Evolutionary conservation across 345 rosid genomes (phyloP), one percentile per base, ranked within the genome.

Genomic region (Hypericum androsaemum): DNA sequence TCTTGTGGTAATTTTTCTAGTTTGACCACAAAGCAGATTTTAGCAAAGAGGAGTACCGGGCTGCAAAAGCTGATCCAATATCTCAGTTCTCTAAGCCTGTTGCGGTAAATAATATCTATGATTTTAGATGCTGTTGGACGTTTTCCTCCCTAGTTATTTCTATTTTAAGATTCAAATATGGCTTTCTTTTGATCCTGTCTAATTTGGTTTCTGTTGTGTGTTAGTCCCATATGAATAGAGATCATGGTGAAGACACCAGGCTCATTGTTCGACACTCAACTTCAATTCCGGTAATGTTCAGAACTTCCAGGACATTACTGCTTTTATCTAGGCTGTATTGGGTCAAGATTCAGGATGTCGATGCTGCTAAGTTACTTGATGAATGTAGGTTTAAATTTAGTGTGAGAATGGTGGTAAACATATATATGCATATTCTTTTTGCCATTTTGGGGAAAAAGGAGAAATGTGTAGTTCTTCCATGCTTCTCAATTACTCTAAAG

Each of bases 151-250:
- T 12, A 7, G 39, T 37, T n/a, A n/a, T 47, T 35, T 47, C 58
- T 36, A 39, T 37, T 53, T 37, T 35, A 37, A 37, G 49, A 54
- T 49, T 9, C 36, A 9, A 53, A 50, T 10, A 11, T 12, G 6
- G 0, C n/a, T 64, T 37, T 54, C 16, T 32, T 49, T 13, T 1
- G 32, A 6, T 43, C 51, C 8, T 43, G 39, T 41, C 45, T 52
- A 39, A 40, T 49, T 54, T n/a, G 51, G 43, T 14, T 44, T 5
- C 9, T 47, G 35, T 52, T 48, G 57, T 64, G 60, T 8, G 45
- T 49, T 63, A 86, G 95, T 80, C 94, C 47, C 97, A 89, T 67
- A 86, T 86, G 95, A 92, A 92, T 49, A 83, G 70, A 71, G 98
- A 92, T 73, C 96, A 92, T 69, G 80, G 68, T 59, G 95, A 92